A percentile compares a stretch with the other conserved stretches of the same genome.
These are phyloP conservation scores for Phylloboletellus chloephorus DNA, from an alignment of 1,284 basidiomycete genomes.

Conservation along the genomic window DNA sequence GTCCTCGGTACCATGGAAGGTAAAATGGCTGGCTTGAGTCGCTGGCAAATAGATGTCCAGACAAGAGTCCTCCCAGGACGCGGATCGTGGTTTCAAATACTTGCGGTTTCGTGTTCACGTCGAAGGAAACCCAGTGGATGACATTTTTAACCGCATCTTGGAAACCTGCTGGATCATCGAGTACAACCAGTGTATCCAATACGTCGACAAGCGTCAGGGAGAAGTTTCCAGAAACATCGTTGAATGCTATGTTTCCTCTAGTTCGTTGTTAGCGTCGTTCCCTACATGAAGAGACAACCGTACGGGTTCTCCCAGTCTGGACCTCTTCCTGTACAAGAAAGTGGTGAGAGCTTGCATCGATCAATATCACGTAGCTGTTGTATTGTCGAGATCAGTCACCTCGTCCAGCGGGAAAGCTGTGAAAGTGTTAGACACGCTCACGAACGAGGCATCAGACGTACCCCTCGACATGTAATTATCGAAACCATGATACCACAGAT, in stretches of 20 bases:
- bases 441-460: constrained; percentile 31
- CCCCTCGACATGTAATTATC: constrained; percentile 75
- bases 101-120: constrained; percentile 87
- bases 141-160: constrained; percentile 70
- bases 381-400: constrained; percentile 36
- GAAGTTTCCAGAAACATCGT: constrained; percentile 86
- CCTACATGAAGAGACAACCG: constrained; percentile 29
- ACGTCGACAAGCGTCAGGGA: constrained; percentile 79
- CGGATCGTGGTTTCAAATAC: constrained; percentile 90
- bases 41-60: constrained; percentile 78
- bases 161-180: constrained; percentile 70
- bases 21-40: constrained; percentile 60
- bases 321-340: constrained; percentile 80
- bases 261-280: constrained; percentile 9
- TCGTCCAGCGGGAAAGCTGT: constrained; percentile 80
- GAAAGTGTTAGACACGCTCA: constrained; percentile 7
- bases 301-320: constrained; percentile 78
- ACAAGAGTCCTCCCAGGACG: constrained; percentile 82
- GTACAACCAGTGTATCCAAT: constrained; percentile 75
- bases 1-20: constrained; percentile 70
- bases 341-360: constrained; percentile 62
- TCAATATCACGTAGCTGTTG: constrained; percentile 8
- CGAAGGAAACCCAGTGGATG: constrained; percentile 75
- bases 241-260: constrained; percentile 65
- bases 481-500: constrained; percentile 81